Evolutionary conservation across 2,329 filamentous ascomycete species (phyloP), one percentile per base, ranked within the genome.

Genomic region (Akanthomyces lecanii): DNA sequence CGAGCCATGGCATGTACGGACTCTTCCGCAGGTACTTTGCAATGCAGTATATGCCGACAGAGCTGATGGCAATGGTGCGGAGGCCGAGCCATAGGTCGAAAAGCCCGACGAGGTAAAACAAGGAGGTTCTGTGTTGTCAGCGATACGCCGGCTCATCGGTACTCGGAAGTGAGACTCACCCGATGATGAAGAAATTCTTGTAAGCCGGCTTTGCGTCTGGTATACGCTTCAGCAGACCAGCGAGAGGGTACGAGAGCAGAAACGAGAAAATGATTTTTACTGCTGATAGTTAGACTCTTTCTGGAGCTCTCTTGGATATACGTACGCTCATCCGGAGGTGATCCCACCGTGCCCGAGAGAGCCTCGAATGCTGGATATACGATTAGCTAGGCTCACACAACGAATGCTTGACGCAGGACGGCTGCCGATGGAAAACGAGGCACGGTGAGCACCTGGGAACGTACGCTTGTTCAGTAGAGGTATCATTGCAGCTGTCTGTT

Each of bases 1-100:
- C 92, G 56, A 97, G 82, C 95, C 95, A 99, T 79, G 95, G 95
- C 95, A 99, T 99, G 73, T 94, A 91, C 0, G 92, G 91, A 23
- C 92, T 93, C 42, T 74, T 76, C 67, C 92, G 85, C 51, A 98
- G 80, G 73, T 88, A 93, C 68, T 89, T 86, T 59, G 94, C 90
- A 69, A 99, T 95, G 66, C 83, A 80, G 73, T 97, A 99, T 57
- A 91, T 86, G 56, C 87, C 93, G 21, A 83, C 85, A 0, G 94
- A 87, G 72, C 91, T 92, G 72, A 96, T 87, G 64, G 90, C 74
- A 45, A 99, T 79, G 2, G 93, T 97, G 45, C 85, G 83, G 16
- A 96, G 77, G 62, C 95, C 96, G 75, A 78, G 81, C 93, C 94
- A 98, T 54, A 99, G 83, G 72, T 96, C 90, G 76, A 96, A 99